Evolutionary conservation across 805 yeast species (phyloP).

Genomic region (Ogataea salicorniae): DNA sequence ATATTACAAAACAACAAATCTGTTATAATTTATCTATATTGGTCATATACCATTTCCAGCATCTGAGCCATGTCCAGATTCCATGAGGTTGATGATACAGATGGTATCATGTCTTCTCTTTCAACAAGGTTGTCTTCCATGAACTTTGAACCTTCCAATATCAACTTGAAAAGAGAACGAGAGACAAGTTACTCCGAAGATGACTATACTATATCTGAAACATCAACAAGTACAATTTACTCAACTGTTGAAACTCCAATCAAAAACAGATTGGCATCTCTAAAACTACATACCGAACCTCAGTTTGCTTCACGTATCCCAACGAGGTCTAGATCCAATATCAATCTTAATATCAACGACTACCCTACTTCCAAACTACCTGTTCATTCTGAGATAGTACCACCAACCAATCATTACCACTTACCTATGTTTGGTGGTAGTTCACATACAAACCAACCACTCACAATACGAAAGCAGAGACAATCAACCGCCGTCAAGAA

Average conservation of each 20-base stretch:
- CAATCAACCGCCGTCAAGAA: neutral
- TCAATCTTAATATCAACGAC: constrained; percentile 7
- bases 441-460: neutral
- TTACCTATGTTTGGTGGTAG: no score
- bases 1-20: no score
- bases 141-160: constrained; percentile 4
- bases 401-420: no score
- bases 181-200: constrained; percentile 4
- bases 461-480: neutral
- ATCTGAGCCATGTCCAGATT: neutral
- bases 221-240: constrained; percentile 2
- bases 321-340: constrained; percentile 17
- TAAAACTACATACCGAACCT: constrained; percentile 14
- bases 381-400: constrained; percentile 2
- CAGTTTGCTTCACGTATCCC: constrained; percentile 23
- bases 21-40: neutral
- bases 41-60: neutral
- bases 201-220: neutral
- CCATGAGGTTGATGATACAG: constrained; percentile 2
- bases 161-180: constrained; percentile 9
- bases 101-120: constrained; percentile 5
- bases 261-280: constrained; percentile 10
- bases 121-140: constrained; percentile 10
- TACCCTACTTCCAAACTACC: constrained; percentile 11
- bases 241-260: constrained; percentile 4